Conservation (phyloP, 192 early-diverging fungal species). For the Spizellomyces punctatus region DNA sequence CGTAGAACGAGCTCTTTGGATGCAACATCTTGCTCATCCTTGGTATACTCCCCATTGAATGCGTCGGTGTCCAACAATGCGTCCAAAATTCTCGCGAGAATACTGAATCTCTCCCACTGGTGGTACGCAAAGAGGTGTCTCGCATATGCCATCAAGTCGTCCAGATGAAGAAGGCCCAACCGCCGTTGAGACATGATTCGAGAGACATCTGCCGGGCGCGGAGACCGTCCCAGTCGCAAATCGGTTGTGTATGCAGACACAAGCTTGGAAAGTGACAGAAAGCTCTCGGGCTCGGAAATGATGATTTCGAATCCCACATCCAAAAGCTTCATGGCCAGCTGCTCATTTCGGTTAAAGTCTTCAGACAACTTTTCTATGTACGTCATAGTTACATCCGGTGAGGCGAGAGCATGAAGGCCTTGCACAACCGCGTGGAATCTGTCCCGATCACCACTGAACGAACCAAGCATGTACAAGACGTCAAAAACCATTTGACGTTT, state of each 20-base stretch:
- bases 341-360: conserved; percentile 11
- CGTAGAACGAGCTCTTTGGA: conserved; percentile 34
- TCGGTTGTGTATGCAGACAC: conserved; percentile 13
- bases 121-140: conserved; percentile 28
- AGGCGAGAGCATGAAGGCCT: conserved; percentile 16
- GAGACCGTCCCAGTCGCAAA: conserved; percentile 27
- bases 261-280: conserved; percentile 8
- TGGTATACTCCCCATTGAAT: not conserved
- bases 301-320: conserved; percentile 45
- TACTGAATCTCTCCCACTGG: conserved; percentile 44
- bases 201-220: conserved; percentile 22
- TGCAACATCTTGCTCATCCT: conserved; percentile 4
- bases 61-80: conserved; percentile 9
- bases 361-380: conserved; percentile 15
- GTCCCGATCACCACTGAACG: conserved; percentile 23
- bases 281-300: conserved; percentile 22
- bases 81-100: conserved; percentile 36
- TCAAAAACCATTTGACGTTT: conserved; percentile 27
- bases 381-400: conserved; percentile 5
- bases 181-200: conserved; percentile 21
- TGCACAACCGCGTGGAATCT: conserved; percentile 28
- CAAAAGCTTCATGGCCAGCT: conserved; percentile 28
- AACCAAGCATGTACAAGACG: conserved; percentile 21
- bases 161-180: conserved; percentile 20
- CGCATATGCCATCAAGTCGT: conserved; percentile 34